These are phyloP conservation scores for Emericellopsis terricola DNA, from an alignment of 495 filamentous ascomycete genomes.

Conservation along the genomic window DNA sequence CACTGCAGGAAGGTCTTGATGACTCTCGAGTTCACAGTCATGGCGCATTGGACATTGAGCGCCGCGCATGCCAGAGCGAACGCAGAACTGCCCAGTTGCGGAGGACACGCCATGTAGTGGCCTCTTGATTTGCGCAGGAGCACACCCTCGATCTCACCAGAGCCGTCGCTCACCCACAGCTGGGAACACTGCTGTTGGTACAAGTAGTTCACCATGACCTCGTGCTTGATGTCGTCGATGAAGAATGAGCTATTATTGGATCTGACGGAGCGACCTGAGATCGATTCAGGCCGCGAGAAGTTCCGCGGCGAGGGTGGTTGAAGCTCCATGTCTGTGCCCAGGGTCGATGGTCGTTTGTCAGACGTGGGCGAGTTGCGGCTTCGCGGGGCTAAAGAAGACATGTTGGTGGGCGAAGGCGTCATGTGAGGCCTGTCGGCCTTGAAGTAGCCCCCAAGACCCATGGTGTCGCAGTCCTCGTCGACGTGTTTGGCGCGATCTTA, in stretches of 20 bases:
- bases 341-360: slow-evolving; percentile 8
- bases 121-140: slow-evolving; percentile 46
- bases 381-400: slow-evolving; percentile 1
- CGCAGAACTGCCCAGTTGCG: slow-evolving; percentile 33
- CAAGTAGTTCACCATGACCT: slow-evolving; percentile 69
- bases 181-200: slow-evolving; percentile 59
- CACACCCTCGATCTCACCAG: slow-evolving; percentile 49
- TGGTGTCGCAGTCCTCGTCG: no score
- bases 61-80: slow-evolving; percentile 45
- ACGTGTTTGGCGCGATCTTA: no score
- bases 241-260: slow-evolving; percentile 36
- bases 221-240: slow-evolving; percentile 61
- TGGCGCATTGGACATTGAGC: slow-evolving; percentile 60
- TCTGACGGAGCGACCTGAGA: slow-evolving; percentile 23
- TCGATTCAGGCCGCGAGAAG: slow-evolving; percentile 31
- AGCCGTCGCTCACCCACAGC: slow-evolving; percentile 52
- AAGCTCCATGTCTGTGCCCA: slow-evolving; percentile 20
- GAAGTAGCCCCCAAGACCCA: slow-evolving; percentile 47
- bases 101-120: slow-evolving; percentile 51
- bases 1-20: slow-evolving; percentile 58
- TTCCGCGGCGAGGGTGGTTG: slow-evolving; percentile 24
- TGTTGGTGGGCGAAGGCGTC: slow-evolving; percentile 1
- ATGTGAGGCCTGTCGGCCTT: slow-evolving; percentile 28
- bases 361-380: slow-evolving; percentile 6
- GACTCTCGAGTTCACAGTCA: slow-evolving; percentile 61